These are phyloP conservation scores for Penicillium lividum DNA, from an alignment of 495 filamentous ascomycete species.

Conservation along the genomic window DNA sequence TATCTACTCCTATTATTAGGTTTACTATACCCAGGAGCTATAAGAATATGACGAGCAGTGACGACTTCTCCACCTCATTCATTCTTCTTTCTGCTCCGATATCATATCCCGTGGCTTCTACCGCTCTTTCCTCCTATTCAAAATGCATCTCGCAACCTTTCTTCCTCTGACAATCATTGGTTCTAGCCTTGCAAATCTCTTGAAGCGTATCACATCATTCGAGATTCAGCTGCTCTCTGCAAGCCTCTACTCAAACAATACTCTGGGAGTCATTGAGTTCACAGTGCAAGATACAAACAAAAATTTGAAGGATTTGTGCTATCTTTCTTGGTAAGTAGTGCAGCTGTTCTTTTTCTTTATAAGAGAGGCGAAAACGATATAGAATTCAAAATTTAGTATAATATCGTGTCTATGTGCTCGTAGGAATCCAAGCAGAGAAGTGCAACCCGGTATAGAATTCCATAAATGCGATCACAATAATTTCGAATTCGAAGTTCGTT, in stretches of 20 bases:
- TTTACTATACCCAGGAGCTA: not conserved
- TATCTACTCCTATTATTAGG: not conserved
- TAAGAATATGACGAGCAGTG: not conserved
- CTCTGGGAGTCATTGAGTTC: conserved; percentile 5
- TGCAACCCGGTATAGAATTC: conserved; percentile 14
- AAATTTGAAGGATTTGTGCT: not conserved
- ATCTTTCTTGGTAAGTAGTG: conserved; percentile 8
- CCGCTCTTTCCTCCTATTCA: not conserved
- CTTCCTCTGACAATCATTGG: not conserved
- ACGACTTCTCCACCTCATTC: not conserved
- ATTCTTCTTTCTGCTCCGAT: not conserved
- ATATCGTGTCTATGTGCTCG: not conserved
- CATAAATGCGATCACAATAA: conserved; percentile 9
- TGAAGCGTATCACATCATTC: conserved; percentile 3
- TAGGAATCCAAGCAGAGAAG: conserved; percentile 15
- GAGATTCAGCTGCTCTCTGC: conserved; percentile 9
- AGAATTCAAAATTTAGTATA: not conserved
- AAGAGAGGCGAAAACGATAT: not conserved
- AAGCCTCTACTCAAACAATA: conserved; percentile 6
- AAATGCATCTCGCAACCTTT: conserved; percentile 7
- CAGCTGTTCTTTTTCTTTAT: not conserved
- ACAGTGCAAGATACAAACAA: conserved; percentile 5
- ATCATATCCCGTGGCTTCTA: not conserved
- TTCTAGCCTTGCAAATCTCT: not conserved
- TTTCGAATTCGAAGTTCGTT: conserved; percentile 21